phyloP scores from a whole-genome alignment of 225 moss, liverwort and hornwort species.

The Straminergon stramineum region DNA sequence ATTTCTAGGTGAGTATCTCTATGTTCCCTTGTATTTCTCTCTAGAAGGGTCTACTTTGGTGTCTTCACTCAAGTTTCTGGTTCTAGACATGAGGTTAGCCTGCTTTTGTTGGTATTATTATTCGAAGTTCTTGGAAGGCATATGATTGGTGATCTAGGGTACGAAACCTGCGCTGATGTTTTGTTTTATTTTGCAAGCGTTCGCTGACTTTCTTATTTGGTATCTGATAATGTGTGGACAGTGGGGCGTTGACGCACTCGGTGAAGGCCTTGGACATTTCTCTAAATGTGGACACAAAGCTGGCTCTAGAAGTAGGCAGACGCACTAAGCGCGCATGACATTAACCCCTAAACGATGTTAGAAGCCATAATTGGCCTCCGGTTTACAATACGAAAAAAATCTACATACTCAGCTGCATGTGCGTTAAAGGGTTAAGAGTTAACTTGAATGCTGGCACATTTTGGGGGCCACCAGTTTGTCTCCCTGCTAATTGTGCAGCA shows the following conservation, averaged over 20 bases:
- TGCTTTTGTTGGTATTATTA: neutral
- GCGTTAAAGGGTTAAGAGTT: no score
- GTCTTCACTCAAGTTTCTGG: neutral
- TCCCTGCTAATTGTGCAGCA: no score
- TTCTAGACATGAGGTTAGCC: neutral
- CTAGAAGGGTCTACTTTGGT: neutral
- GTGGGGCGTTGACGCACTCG: slow-evolving; percentile 73
- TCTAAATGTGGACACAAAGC: slow-evolving; percentile 52
- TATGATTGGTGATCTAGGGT: neutral
- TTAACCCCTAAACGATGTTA: neutral
- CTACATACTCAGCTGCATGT: neutral
- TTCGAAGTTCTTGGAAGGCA: neutral
- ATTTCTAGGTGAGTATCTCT: slow-evolving; percentile 60
- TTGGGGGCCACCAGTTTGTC: no score
- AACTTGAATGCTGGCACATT: no score
- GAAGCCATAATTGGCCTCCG: no score
- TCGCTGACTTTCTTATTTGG: neutral
- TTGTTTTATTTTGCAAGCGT: neutral
- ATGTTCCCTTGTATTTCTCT: neutral
- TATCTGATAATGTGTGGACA: slow-evolving; percentile 10
- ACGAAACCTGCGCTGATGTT: neutral
- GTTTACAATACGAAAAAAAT: no score
- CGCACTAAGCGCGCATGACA: slow-evolving; percentile 46
- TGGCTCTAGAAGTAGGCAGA: slow-evolving; percentile 45
- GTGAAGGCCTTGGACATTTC: slow-evolving; percentile 80